A percentile compares a stretch with the other conserved stretches of the same genome.
These are phyloP conservation scores for Mucor mucedo DNA, from an alignment of 371 early-diverging fungal genomes.

Conservation along the genomic window DNA sequence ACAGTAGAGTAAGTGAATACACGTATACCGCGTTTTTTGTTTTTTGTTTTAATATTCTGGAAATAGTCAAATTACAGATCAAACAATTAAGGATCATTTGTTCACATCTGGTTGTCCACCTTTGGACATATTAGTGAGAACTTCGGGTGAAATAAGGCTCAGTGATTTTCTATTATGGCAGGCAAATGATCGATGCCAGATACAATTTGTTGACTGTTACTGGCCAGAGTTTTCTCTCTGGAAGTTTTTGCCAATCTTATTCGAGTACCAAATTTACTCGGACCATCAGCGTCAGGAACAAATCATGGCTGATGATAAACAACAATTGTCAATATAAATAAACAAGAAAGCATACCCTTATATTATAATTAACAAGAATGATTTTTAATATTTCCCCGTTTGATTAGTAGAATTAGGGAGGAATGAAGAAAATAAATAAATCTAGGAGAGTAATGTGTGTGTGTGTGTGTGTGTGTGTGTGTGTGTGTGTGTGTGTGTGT, in stretches of 20 bases:
- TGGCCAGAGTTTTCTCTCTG: conserved; percentile 97
- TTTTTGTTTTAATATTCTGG: not conserved
- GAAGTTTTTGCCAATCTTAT: conserved; percentile 80
- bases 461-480: not conserved
- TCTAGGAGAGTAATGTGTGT: not conserved
- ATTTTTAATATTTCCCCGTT: not conserved
- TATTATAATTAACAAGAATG: conserved; percentile 3
- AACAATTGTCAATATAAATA: too few species aligned
- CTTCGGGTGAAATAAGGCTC: conserved; percentile 96
- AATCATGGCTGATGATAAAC: not conserved
- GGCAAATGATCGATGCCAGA: conserved; percentile 69
- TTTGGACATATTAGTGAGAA: conserved; percentile 95
- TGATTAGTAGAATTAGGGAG: not conserved
- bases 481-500: conserved; percentile 1
- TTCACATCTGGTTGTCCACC: conserved; percentile 77
- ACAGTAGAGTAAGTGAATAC: conserved; percentile 47
- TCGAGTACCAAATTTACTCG: conserved; percentile 78
- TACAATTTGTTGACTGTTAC: conserved; percentile 84
- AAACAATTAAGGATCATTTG: conserved; percentile 66
- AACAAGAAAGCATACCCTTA: not conserved
- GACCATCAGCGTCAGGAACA: conserved; percentile 31
- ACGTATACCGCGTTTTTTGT: not conserved
- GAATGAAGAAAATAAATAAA: not conserved
- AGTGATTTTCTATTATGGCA: conserved; percentile 99
- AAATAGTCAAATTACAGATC: conserved; percentile 68